phyloP scores from a whole-genome alignment of 1,139 yeast genomes.

The Protomyces gravidus region DNA sequence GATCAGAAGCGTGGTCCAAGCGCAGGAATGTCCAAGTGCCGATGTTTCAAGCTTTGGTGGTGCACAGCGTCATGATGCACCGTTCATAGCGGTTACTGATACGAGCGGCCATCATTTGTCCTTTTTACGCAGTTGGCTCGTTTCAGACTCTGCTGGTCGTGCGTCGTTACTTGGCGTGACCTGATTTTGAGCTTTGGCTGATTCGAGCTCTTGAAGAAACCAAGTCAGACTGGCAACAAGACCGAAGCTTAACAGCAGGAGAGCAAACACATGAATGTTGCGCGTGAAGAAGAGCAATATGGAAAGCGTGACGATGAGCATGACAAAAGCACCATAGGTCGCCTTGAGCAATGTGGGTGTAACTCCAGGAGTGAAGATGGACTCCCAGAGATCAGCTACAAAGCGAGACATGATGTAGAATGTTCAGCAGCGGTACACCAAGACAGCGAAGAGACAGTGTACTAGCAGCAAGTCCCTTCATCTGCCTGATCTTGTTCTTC shows the following conservation, averaged over 20 bases:
- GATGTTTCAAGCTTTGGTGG: neutral
- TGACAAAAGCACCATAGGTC: conserved; percentile 63
- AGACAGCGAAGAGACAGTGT: too few relatives aligned
- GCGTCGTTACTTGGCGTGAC: neutral
- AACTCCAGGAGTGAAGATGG: conserved; percentile 91
- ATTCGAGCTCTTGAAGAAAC: conserved; percentile 21
- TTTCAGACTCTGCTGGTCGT: neutral
- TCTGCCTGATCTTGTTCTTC: too few relatives aligned
- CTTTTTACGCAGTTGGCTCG: too few relatives aligned
- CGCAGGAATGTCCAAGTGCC: neutral
- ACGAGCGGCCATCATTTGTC: too few relatives aligned
- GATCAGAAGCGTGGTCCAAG: too few relatives aligned
- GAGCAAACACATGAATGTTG: conserved; percentile 63
- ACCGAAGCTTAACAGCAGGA: conserved; percentile 67
- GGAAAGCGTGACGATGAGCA: conserved; percentile 52
- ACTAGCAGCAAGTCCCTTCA: too few relatives aligned
- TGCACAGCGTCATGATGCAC: too few relatives aligned
- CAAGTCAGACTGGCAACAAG: conserved; percentile 20
- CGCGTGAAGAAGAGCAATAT: conserved; percentile 59
- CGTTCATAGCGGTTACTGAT: too few relatives aligned
- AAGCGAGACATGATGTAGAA: conserved; percentile 40
- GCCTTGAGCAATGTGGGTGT: conserved; percentile 81
- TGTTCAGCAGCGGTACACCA: neutral
- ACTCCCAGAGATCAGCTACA: conserved; percentile 74
- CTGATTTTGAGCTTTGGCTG: conserved; percentile 13